These are phyloP conservation scores for Onygenales sp. DNA, from an alignment of 2,329 filamentous ascomycete genomes.

Conservation along the genomic window DNA sequence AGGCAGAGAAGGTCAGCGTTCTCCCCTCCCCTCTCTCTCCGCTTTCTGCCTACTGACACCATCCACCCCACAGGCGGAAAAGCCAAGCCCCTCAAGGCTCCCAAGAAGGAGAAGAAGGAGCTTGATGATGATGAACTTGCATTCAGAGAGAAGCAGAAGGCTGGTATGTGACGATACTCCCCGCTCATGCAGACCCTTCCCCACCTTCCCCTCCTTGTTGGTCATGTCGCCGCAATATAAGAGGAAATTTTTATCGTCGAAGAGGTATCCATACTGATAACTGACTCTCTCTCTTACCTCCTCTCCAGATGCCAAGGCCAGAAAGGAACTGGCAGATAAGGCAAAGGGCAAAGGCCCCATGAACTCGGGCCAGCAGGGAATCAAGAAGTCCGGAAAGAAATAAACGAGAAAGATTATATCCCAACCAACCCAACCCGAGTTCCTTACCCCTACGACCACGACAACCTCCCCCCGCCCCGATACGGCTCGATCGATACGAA, in stretches of 20 bases:
- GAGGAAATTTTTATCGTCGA: no score
- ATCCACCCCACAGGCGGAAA: constrained; percentile 55
- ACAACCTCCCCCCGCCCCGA: no score
- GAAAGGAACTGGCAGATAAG: constrained; percentile 73
- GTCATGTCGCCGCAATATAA: no score
- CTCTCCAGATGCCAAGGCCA: constrained; percentile 64
- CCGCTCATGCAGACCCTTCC: neutral
- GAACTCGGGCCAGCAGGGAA: constrained; percentile 74
- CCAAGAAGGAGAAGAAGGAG: constrained; percentile 77
- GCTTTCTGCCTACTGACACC: neutral
- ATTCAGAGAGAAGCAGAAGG: constrained; percentile 72
- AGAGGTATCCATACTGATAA: neutral
- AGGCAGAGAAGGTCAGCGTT: constrained; percentile 53
- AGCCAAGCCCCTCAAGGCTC: constrained; percentile 74
- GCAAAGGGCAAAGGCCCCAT: constrained; percentile 81
- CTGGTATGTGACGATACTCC: constrained; percentile 52
- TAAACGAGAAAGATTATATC: constrained; percentile 32
- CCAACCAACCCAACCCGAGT: no score
- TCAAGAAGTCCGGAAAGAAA: constrained; percentile 99
- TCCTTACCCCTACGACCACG: no score
- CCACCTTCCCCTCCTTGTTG: neutral
- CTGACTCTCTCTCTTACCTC: neutral
- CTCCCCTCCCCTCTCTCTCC: neutral
- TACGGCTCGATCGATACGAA: no score
- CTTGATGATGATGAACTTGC: constrained; percentile 80